These are phyloP conservation scores for Paramecium primaurelia DNA, from an alignment of 73 alveolate species.

Conservation along the genomic window DNA sequence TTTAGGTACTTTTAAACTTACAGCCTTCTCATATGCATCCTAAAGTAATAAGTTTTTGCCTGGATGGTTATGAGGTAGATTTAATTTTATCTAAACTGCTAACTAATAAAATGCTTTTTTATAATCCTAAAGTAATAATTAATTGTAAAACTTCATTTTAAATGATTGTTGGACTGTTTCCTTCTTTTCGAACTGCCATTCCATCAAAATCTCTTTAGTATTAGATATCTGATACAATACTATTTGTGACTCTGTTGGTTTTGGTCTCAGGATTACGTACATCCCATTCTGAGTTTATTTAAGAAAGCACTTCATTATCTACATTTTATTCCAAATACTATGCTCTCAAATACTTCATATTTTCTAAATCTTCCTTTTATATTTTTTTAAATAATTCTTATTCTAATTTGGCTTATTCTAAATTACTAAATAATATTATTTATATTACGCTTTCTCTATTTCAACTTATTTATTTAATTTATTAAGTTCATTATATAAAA, in stretches of 20 bases:
- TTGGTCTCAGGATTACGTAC: background rate
- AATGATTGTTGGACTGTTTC: background rate
- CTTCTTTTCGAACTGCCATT: background rate
- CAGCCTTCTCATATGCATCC: background rate
- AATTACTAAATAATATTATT: background rate
- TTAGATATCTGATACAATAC: constrained; percentile 18
- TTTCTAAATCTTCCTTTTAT: background rate
- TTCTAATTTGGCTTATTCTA: background rate
- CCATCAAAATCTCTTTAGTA: constrained; percentile 32
- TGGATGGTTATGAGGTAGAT: constrained; percentile 21
- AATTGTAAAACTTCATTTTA: background rate
- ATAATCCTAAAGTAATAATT: background rate
- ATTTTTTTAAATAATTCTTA: background rate
- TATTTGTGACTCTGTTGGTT: background rate
- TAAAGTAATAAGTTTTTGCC: background rate
- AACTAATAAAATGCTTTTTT: constrained; percentile 15
- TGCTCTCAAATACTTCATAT: constrained; percentile 9
- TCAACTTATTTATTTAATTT: background rate
- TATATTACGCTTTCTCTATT: background rate
- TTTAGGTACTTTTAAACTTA: background rate
- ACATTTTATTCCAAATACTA: background rate
- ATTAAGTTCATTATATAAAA: background rate
- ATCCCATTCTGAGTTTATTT: constrained; percentile 7
- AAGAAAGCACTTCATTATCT: constrained; percentile 19
- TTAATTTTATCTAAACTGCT: constrained; percentile 3